Conservation (phyloP, 2,329 filamentous ascomycete species). For the Diaporthe longicolla region DNA sequence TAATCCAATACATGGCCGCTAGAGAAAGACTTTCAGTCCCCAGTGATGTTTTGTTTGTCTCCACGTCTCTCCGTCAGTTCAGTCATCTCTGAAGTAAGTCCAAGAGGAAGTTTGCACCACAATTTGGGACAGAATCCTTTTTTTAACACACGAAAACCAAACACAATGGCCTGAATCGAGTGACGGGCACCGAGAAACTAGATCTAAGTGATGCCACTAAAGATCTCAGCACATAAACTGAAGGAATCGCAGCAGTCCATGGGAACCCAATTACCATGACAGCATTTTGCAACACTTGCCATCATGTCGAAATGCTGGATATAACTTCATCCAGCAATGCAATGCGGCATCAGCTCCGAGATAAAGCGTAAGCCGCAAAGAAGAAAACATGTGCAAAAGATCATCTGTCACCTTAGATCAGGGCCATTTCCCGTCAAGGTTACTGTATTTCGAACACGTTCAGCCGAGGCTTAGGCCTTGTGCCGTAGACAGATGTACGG, state of each 20-base stretch:
- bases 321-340: neutral
- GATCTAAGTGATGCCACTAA: neutral
- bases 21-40: neutral
- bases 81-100: neutral
- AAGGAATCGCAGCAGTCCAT: neutral
- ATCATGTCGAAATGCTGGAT: neutral
- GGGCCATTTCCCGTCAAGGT: neutral
- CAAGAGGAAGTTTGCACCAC: too few relatives aligned
- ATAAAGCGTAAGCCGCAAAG: accelerated
- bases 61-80: neutral
- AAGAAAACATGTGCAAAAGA: neutral
- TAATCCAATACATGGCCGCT: neutral
- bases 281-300: neutral
- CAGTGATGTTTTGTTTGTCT: neutral
- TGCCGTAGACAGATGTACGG: too few relatives aligned
- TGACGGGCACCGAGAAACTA: neutral
- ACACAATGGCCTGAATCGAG: neutral
- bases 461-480: too few relatives aligned
- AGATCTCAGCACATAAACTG: too few relatives aligned
- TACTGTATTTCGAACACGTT: neutral
- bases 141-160: neutral
- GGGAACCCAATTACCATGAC: neutral
- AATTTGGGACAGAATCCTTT: too few relatives aligned
- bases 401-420: neutral
- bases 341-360: neutral